phyloP scores from a whole-genome alignment of 495 filamentous ascomycete genomes.

The Neurospora sp. region DNA sequence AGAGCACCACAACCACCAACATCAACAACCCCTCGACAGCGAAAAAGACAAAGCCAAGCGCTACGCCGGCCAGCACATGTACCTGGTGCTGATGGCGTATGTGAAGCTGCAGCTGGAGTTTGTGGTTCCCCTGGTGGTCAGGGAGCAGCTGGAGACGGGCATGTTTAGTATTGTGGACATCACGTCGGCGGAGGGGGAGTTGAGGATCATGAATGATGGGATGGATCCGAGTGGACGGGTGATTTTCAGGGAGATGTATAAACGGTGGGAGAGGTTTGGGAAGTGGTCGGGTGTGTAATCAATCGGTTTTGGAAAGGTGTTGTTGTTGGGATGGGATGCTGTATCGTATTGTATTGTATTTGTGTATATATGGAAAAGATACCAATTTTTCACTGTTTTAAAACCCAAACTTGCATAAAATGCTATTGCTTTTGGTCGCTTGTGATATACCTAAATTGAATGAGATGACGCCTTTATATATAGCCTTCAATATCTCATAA shows the following conservation, averaged over 20 bases:
- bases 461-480: background rate
- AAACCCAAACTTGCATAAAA: background rate
- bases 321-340: background rate
- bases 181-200: conserved; percentile 46
- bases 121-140: conserved; percentile 41
- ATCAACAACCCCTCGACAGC: conserved; percentile 45
- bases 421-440: background rate
- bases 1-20: background rate
- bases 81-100: conserved; percentile 62
- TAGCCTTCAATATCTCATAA: background rate
- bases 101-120: conserved; percentile 51
- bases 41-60: conserved; percentile 66
- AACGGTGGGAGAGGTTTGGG: conserved; percentile 57
- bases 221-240: conserved; percentile 59
- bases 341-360: background rate
- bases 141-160: conserved; percentile 59
- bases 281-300: conserved; percentile 52
- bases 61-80: conserved; percentile 65
- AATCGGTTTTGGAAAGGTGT: background rate
- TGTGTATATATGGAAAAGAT: background rate
- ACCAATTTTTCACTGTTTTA: background rate
- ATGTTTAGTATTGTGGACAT: conserved; percentile 63
- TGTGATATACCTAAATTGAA: background rate
- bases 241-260: conserved; percentile 62
- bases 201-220: conserved; percentile 57